phyloP scores from a whole-genome alignment of 768 basidiomycete genomes.

The Boletus rex-veris region DNA sequence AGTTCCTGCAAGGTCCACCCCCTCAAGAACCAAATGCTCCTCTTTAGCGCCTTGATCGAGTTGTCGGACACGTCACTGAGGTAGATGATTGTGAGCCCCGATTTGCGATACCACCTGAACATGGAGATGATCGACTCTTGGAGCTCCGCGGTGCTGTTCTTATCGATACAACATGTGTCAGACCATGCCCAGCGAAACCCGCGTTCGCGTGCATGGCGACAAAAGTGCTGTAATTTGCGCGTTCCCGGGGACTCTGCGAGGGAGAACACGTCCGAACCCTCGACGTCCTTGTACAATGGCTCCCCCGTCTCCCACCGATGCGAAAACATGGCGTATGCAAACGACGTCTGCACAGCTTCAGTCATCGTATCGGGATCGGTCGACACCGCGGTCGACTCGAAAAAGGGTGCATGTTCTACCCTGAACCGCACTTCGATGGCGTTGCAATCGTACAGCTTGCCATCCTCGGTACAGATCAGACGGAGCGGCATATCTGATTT shows the following conservation, averaged over 20 bases:
- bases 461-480: constrained; percentile 24
- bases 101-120: constrained; percentile 29
- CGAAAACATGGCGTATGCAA: constrained; percentile 24
- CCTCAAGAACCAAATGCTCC: constrained; percentile 24
- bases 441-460: constrained; percentile 19
- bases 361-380: neutral
- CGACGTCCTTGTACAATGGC: constrained; percentile 15
- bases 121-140: constrained; percentile 30
- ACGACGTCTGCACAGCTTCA: constrained; percentile 11
- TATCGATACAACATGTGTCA: constrained; percentile 31
- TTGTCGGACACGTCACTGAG: constrained; percentile 17
- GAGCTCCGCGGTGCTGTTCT: constrained; percentile 27
- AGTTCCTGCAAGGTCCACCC: constrained; percentile 17
- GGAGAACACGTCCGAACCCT: constrained; percentile 15
- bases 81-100: constrained; percentile 25
- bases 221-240: constrained; percentile 20
- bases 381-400: constrained; percentile 6
- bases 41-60: constrained; percentile 12
- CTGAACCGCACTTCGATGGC: constrained; percentile 16
- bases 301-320: constrained; percentile 21
- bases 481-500: constrained; percentile 23
- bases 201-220: constrained; percentile 12
- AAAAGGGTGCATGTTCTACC: constrained; percentile 9
- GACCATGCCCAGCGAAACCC: constrained; percentile 28
- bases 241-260: constrained; percentile 11